Conservation (phyloP, 2,329 filamentous ascomycete species). For the Aureobasidium leucospermi region DNA sequence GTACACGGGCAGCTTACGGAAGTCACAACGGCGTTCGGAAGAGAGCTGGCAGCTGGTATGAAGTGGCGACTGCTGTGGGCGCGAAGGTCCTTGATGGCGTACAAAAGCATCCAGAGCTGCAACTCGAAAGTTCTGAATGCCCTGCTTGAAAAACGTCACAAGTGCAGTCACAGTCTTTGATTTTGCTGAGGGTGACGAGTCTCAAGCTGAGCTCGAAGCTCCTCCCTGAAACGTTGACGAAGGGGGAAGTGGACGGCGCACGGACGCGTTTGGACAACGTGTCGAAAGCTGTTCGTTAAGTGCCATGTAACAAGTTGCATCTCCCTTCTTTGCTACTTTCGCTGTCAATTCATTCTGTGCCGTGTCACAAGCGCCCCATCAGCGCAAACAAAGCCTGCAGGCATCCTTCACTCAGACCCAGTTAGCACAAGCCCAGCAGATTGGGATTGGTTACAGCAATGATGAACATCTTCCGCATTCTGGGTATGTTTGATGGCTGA, state of each 20-base stretch:
- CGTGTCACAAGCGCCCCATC: neutral
- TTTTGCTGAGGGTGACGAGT: neutral
- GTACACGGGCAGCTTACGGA: neutral
- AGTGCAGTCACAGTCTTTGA: neutral
- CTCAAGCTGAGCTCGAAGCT: neutral
- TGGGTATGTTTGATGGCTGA: constrained; percentile 43
- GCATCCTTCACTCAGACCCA: neutral
- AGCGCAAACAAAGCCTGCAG: neutral
- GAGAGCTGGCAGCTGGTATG: constrained; percentile 11
- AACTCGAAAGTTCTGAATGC: too few relatives aligned
- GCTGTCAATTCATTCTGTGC: neutral
- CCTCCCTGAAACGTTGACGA: neutral
- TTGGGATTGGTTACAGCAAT: neutral
- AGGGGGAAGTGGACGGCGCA: neutral
- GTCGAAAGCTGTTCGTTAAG: neutral
- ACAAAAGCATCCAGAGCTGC: too few relatives aligned
- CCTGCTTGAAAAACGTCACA: too few relatives aligned
- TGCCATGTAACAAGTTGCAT: neutral
- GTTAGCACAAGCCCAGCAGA: neutral
- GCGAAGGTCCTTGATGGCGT: too few relatives aligned
- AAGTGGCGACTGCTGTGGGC: neutral
- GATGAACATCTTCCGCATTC: constrained; percentile 65
- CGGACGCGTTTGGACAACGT: neutral
- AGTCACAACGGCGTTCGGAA: neutral
- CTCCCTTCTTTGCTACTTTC: neutral